These are phyloP conservation scores for Lyophyllum semitale DNA, from an alignment of 768 basidiomycete genomes.

Conservation along the genomic window DNA sequence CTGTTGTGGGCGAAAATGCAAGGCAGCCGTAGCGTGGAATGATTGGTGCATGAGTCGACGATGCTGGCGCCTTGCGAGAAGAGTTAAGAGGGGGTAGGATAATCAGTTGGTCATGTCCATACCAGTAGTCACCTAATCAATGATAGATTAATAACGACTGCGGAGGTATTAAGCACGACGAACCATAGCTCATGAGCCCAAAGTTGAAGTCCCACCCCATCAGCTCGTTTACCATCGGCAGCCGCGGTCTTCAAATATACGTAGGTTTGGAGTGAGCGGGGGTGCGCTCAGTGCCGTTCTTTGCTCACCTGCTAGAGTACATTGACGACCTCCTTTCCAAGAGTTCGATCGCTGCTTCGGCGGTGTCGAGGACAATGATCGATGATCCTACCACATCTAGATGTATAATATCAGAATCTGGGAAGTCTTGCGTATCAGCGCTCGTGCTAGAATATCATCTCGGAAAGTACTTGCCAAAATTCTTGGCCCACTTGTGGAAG, in stretches of 20 bases:
- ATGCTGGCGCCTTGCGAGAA: slow-evolving; percentile 21
- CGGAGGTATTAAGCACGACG: not conserved
- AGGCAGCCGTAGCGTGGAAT: slow-evolving; percentile 18
- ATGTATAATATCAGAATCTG: slow-evolving; percentile 25
- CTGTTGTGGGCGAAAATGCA: slow-evolving; percentile 22
- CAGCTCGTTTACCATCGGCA: slow-evolving; percentile 25
- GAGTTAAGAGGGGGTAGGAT: not conserved
- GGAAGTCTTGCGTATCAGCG: not conserved
- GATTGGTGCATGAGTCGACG: slow-evolving; percentile 24
- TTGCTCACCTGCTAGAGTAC: slow-evolving; percentile 20
- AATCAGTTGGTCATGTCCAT: not conserved
- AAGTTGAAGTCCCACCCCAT: slow-evolving; percentile 24
- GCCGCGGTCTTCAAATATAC: slow-evolving; percentile 28
- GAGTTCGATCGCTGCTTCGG: slow-evolving; percentile 21
- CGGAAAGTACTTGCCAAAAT: slow-evolving; percentile 30
- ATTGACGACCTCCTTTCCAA: slow-evolving; percentile 21
- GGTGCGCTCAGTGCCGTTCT: too few relatives aligned
- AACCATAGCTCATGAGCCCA: slow-evolving; percentile 19
- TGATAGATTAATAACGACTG: not conserved
- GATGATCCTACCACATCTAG: slow-evolving; percentile 18
- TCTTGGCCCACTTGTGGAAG: slow-evolving; percentile 40
- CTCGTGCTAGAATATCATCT: too few relatives aligned
- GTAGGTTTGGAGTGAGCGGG: slow-evolving; percentile 13
- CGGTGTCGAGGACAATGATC: slow-evolving; percentile 22
- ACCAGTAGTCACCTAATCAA: slow-evolving; percentile 13